Evolutionary conservation across 257 asterid genomes (phyloP).

Genomic region (Ocimum tenuiflorum): DNA sequence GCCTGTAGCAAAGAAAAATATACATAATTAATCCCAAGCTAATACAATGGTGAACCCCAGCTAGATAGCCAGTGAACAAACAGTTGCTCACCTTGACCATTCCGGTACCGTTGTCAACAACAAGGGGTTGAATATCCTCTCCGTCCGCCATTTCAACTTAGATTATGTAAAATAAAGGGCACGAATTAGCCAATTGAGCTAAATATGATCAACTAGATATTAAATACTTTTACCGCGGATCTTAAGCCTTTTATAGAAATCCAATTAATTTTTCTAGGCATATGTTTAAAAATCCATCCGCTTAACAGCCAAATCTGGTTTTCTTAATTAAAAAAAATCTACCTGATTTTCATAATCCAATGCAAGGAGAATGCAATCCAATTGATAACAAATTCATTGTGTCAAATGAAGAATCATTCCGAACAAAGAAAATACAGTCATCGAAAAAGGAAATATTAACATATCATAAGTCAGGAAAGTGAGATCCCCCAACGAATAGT

Average conservation of each 20-base stretch:
- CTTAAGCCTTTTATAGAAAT: not conserved
- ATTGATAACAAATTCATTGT: not conserved
- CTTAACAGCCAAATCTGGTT: too few relatives aligned
- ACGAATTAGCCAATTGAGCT: not conserved
- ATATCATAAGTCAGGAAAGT: not conserved
- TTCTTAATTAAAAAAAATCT: too few relatives aligned
- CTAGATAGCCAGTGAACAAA: not conserved
- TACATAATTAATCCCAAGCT: not conserved
- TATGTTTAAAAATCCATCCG: not conserved
- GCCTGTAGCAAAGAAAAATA: conserved; percentile 21
- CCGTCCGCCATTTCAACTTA: conserved; percentile 36
- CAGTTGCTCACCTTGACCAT: conserved; percentile 36
- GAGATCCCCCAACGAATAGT: not conserved
- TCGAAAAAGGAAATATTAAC: not conserved
- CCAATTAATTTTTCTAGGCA: not conserved
- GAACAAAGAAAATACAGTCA: not conserved
- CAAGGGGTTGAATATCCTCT: conserved; percentile 42
- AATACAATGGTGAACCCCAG: not conserved
- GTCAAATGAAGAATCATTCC: not conserved
- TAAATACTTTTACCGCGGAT: too few relatives aligned
- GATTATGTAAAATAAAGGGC: not conserved
- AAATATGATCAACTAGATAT: not conserved
- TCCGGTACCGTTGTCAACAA: conserved; percentile 47
- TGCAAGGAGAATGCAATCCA: not conserved
- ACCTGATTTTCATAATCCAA: not conserved